Base-by-base conservation (phyloP, 2,329 filamentous ascomycete species). In the Hypoxylon sp. region DNA sequence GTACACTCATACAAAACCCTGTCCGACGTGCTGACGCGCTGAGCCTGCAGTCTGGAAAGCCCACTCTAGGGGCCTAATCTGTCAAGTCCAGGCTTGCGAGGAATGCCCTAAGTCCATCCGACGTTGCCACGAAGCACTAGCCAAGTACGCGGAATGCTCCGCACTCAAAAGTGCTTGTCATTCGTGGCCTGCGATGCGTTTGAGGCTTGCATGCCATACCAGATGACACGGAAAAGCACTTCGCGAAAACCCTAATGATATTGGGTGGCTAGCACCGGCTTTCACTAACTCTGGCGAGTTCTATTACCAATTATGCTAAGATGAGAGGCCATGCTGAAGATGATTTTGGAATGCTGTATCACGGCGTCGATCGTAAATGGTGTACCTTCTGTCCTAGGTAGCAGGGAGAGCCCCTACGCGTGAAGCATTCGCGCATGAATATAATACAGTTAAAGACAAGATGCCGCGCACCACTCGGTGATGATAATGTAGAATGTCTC, bases 361-460 rank as follows among this genome's bases (percentile, higher is more conserved):
- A 24, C 18, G 12, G 24, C 16, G 14, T 26, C 40, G 7, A 9
- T 7, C 40, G 45, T 56, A 55, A 36, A 55, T 38, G 20, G 36
- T n/a, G 36, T 40, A 55, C 22, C 14, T 38, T 44, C 55, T 36
- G n/a, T 38, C 26, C 45, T n/a, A 32, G 45, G 20, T 53, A 42
- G 62, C 24, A 54, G 18, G 36, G n/a, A 38, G 11, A n/a, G 22
- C 1, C 30, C 14, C 18, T 58, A 32, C 14, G 51, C 52, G 49
- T 42, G 52, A 24, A 45, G 33, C 42, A 18, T 54, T 62, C 22
- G 42, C 57, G 52, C 33, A 61, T 54, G 58, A 65, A 58, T 45
- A 46, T 28, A 52, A 46, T 48, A 26, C 20, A 18, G n/a, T 18
- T 46, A 52, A 40, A 54, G n/a, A 54, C 11, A 60, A 56, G n/a